Base-by-base conservation (phyloP, 495 filamentous ascomycete genomes). In the Annulohypoxylon stygium region DNA sequence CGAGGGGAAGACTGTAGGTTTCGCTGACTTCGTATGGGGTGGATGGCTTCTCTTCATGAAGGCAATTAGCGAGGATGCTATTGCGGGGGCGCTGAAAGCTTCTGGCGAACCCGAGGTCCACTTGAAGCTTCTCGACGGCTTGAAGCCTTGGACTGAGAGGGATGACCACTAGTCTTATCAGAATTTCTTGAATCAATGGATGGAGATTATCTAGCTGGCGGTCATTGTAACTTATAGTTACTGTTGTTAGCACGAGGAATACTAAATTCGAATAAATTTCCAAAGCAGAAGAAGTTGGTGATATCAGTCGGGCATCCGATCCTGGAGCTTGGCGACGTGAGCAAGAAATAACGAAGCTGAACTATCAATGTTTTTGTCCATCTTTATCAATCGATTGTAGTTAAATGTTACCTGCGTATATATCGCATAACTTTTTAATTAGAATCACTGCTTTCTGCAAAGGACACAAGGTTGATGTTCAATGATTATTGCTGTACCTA, bases 11-110 rank as follows among this genome's bases (percentile, higher is more conserved):
- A 75, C 70, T 45, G 53, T 80, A 3, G 78, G 76, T 11, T 86
- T 79, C 73, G 78, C 78, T 65, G 84, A 86, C 75, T 84, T 86
- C 59, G 64, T 81, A 7, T 83, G 82, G 75, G 82, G 48, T 0
- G 80, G 77, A 5, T 77, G 76, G 20, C 70, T 86, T 54, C 11
- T 83, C 1, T 83, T 83, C 70, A 25, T 76, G 14, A 50, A 65
- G 33, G 47, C 41, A 18, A 53, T 81, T 6, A 83, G 80, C 34
- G 78, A 79, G 34, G 81, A 76, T 12, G 63, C 76, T 8, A 81
- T 77, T 51, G 69, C 78, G 58, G 67, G 75, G 37, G n/a, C 76
- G 33, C 67, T 85, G 65, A 71, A 75, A 58, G 76, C 54, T 51
- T 78, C 45, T 33, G 83, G 83, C 6, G 80, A 83, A 54, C 53